phyloP scores from a whole-genome alignment of 768 basidiomycete species.

The Kwoniella mangroviensis region DNA sequence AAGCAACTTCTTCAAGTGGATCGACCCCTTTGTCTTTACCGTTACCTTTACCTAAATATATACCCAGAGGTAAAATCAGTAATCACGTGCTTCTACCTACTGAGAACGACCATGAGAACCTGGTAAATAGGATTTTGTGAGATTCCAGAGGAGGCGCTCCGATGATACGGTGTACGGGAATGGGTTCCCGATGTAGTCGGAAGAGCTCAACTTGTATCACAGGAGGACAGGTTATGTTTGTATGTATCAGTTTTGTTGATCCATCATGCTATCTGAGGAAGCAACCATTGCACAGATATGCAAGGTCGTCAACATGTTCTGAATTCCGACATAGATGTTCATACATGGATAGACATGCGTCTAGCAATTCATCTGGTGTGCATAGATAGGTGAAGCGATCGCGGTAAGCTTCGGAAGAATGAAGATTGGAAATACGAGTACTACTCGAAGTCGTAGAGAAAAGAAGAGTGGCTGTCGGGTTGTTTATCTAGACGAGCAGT shows the following conservation, averaged over 20 bases:
- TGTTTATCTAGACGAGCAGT: not conserved
- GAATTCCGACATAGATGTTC: no score
- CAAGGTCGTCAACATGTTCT: no score
- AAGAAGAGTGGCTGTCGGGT: no score
- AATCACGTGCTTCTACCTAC: not conserved
- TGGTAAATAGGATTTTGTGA: not conserved
- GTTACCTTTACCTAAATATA: constrained; percentile 17
- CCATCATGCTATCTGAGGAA: not conserved
- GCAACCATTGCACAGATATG: no score
- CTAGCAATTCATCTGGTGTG: no score
- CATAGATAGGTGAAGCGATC: no score
- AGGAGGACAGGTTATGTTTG: not conserved
- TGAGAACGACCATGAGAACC: not conserved
- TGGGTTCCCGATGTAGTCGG: not conserved
- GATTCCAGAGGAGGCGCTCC: not conserved
- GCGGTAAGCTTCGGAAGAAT: not conserved
- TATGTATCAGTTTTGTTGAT: not conserved
- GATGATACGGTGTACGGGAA: not conserved
- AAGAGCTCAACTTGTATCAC: not conserved
- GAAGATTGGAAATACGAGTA: not conserved
- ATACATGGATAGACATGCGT: no score
- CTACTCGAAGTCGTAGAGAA: no score
- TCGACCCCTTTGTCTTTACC: not conserved
- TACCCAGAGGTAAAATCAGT: constrained; percentile 7
- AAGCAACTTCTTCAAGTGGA: not conserved